phyloP scores from a whole-genome alignment of 805 yeast species.

The Sugiyamaella americana region DNA sequence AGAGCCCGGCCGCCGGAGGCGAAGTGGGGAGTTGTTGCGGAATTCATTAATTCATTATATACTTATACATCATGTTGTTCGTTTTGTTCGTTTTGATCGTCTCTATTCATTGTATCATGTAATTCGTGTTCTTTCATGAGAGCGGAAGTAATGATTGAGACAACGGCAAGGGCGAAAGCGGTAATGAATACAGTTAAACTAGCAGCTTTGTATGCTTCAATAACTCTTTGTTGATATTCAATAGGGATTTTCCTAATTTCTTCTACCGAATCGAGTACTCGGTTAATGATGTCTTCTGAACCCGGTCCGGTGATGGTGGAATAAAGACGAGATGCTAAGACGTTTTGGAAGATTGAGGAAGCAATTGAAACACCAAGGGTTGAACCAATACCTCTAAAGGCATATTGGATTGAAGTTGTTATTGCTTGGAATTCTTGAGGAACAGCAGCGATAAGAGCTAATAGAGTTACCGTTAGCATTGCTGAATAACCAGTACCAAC shows the following conservation, averaged over 20 bases:
- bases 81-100: no score
- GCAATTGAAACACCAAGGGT: slow-evolving; percentile 72
- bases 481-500: slow-evolving; percentile 64
- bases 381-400: slow-evolving; percentile 82
- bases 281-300: slow-evolving; percentile 26
- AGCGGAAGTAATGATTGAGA: slow-evolving; percentile 40
- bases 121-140: slow-evolving; percentile 52
- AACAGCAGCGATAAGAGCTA: slow-evolving; percentile 73
- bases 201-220: slow-evolving; percentile 43
- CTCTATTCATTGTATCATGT: slow-evolving; percentile 27
- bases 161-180: slow-evolving; percentile 36
- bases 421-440: slow-evolving; percentile 68
- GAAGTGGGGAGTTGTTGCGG: no score
- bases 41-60: no score
- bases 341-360: slow-evolving; percentile 56
- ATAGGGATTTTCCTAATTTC: slow-evolving; percentile 46
- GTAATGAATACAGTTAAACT: slow-evolving; percentile 46
- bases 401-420: slow-evolving; percentile 84
- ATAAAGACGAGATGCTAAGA: slow-evolving; percentile 33
- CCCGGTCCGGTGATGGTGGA: slow-evolving; percentile 26
- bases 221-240: slow-evolving; percentile 37
- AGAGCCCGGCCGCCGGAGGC: no score
- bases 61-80: no score
- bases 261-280: slow-evolving; percentile 47
- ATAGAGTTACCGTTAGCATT: slow-evolving; percentile 61